Evolutionary conservation across 2,329 filamentous ascomycete genomes (phyloP).

Genomic region (Plectosphaerella sp.): DNA sequence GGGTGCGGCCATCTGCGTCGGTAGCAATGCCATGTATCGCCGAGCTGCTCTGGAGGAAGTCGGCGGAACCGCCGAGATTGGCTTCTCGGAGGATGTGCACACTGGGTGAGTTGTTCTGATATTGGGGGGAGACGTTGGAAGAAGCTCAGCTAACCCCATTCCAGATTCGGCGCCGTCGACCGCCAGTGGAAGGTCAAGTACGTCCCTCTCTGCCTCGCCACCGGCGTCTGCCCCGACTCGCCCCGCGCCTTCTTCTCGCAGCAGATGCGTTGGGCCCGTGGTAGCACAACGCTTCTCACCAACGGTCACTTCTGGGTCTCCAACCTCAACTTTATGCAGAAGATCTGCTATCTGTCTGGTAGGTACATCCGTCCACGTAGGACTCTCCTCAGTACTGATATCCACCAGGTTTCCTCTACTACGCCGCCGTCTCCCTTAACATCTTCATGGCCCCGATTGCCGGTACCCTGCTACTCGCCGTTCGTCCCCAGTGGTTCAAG

Average conservation of each 20-base stretch:
- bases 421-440: constrained; percentile 31
- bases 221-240: constrained; percentile 36
- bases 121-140: not conserved
- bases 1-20: constrained; percentile 36
- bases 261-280: constrained; percentile 38
- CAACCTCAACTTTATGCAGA: constrained; percentile 30
- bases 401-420: constrained; percentile 27
- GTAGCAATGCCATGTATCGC: constrained; percentile 35
- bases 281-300: constrained; percentile 33
- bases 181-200: constrained; percentile 37
- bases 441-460: constrained; percentile 35
- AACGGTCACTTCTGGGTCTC: constrained; percentile 35
- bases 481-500: constrained; percentile 33
- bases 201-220: constrained; percentile 33
- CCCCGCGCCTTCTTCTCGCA: constrained; percentile 36
- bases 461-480: constrained; percentile 32
- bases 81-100: constrained; percentile 38
- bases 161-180: constrained; percentile 32
- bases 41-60: constrained; percentile 32
- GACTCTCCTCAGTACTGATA: not conserved
- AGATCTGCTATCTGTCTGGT: constrained; percentile 35
- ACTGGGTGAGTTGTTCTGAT: constrained; percentile 25
- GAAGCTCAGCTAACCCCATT: not conserved
- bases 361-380: constrained; percentile 4
- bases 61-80: constrained; percentile 35